Conservation (phyloP, 2,329 filamentous ascomycete genomes). For the Monosporascus sp. region DNA sequence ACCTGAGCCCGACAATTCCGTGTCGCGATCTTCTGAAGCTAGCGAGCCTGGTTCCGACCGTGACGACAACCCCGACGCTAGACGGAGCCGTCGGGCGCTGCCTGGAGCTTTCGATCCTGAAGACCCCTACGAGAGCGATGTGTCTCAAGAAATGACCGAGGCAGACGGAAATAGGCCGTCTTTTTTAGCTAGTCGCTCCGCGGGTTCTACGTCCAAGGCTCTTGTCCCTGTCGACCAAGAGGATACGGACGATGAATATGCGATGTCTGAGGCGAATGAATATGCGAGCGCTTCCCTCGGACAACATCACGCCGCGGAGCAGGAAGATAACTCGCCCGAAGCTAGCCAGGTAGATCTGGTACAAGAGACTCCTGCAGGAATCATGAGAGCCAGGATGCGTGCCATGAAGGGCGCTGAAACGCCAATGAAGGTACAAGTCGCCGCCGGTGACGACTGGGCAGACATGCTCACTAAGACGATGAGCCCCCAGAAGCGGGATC, state of each 20-base stretch:
- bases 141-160: constrained; percentile 40
- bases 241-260: constrained; percentile 72
- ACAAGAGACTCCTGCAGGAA: constrained; percentile 53
- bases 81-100: constrained; percentile 45
- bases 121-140: constrained; percentile 50
- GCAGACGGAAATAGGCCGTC: constrained; percentile 49
- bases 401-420: constrained; percentile 56
- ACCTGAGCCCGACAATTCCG: constrained; percentile 16
- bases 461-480: constrained; percentile 91
- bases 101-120: constrained; percentile 77
- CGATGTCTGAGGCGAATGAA: constrained; percentile 63
- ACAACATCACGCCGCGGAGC: constrained; percentile 74
- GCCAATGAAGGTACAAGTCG: constrained; percentile 55
- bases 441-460: constrained; percentile 81
- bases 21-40: constrained; percentile 19
- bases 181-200: constrained; percentile 93
- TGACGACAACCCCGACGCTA: constrained; percentile 57
- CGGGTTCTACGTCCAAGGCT: constrained; percentile 67
- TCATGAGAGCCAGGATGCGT: constrained; percentile 60
- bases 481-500: constrained; percentile 88
- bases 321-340: constrained; percentile 52
- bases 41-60: constrained; percentile 35
- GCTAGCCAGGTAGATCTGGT: constrained; percentile 41
- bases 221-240: constrained; percentile 59
- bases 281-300: constrained; percentile 74